These are phyloP conservation scores for Rhytidiadelphus loreus DNA, from an alignment of 225 moss, liverwort and hornwort species.

Conservation along the genomic window DNA sequence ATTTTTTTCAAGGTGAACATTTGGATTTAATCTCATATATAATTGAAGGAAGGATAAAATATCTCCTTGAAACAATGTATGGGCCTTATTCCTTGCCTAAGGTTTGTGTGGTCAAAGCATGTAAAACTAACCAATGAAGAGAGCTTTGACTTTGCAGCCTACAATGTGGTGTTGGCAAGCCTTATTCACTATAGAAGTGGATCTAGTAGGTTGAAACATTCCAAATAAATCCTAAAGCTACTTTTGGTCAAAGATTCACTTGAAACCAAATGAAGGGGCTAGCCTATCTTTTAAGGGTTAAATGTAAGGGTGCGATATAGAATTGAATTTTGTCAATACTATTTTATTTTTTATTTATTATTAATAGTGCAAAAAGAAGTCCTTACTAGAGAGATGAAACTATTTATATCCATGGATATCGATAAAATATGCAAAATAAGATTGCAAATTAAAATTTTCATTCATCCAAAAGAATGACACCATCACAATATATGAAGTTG, in stretches of 20 bases:
- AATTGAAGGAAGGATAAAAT: background rate
- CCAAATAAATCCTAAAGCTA: background rate
- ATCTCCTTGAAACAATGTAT: background rate
- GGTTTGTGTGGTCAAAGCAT: background rate
- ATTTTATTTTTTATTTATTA: background rate
- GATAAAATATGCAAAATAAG: background rate
- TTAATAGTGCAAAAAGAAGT: accelerated
- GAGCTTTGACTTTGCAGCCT: background rate
- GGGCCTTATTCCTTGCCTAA: accelerated
- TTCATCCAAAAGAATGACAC: background rate
- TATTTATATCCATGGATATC: background rate
- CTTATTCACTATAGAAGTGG: background rate
- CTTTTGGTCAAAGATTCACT: background rate
- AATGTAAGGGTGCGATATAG: background rate
- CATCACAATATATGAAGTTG: background rate
- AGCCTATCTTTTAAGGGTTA: accelerated
- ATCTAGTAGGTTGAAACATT: background rate
- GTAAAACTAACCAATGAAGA: background rate
- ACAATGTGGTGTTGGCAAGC: background rate
- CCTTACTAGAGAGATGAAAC: background rate
- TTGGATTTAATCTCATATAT: accelerated
- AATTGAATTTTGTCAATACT: background rate
- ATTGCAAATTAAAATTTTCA: background rate
- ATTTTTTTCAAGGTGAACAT: background rate
- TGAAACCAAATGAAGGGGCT: accelerated